Conservation (phyloP, 805 yeast species). For the Debaryomyces prosopidis region DNA sequence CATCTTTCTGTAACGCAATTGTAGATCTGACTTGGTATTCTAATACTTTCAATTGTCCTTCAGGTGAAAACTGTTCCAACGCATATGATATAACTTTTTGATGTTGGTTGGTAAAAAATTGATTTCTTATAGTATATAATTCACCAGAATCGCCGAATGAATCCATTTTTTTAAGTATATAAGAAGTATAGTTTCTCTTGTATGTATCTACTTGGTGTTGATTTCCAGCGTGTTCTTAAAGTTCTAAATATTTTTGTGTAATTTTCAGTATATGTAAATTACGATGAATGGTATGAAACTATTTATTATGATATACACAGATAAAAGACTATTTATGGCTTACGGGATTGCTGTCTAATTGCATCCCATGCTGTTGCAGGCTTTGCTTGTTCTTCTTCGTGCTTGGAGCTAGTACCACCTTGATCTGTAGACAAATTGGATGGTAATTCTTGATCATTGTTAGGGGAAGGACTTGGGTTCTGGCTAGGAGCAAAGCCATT, state of each 20-base stretch:
- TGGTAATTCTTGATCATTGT: not conserved
- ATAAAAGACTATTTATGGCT: not conserved
- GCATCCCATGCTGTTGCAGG: constrained; percentile 21
- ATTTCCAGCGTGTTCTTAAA: not conserved
- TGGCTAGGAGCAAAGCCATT: constrained; percentile 23
- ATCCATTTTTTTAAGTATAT: constrained; percentile 26
- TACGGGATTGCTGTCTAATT: constrained; percentile 8
- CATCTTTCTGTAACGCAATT: constrained; percentile 38
- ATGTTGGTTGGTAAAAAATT: constrained; percentile 62
- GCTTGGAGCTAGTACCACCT: not conserved
- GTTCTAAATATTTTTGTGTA: not conserved
- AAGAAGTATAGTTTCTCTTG: too few species aligned
- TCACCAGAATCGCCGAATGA: constrained; percentile 47
- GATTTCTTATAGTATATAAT: constrained; percentile 55
- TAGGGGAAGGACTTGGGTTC: not conserved
- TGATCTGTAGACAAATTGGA: not conserved
- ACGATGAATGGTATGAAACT: not conserved
- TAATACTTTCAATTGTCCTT: constrained; percentile 37
- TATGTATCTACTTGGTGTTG: not conserved
- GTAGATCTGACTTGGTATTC: constrained; percentile 42
- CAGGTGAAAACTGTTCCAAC: constrained; percentile 38
- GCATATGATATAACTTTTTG: constrained; percentile 40
- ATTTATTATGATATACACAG: not conserved
- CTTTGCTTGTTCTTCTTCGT: not conserved
- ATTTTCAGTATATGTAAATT: not conserved